Evolutionary conservation across 2,329 filamentous ascomycete genomes (phyloP), one percentile per base, ranked within the genome.

Genomic region (Sarocladium kiliense): DNA sequence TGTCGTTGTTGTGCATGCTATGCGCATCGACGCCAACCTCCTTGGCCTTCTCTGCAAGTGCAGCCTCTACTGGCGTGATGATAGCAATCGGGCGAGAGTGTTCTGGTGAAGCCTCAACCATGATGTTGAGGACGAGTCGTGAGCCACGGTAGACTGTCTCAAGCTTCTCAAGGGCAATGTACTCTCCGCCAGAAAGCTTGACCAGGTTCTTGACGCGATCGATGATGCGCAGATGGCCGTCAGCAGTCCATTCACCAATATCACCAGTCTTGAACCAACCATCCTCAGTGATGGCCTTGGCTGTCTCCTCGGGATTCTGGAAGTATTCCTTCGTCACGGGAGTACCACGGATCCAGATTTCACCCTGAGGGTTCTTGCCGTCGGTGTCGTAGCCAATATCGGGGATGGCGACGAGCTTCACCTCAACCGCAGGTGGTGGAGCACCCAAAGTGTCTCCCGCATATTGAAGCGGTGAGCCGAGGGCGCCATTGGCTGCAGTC

Each of bases 201-300:
- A 97, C 89, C 55, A 97, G 78, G 74, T 97, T 97, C 86, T 97
- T 97, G 84, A 96, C 92, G 63, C 93, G 90, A 71, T 97, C 93
- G 66, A 97, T 92, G 68, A 97, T 87, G 63, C 80, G 83, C 61
- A 97, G 74, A 69, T 96, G 89, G 42, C 93, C 93, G 58, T 87
- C 79, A 44, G 76, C 68, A 70, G 93, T 86, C 65, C 93, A 94
- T 69, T 97, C 89, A 64, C 93, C 93, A 69, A 97, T 94, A 66
- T 97, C 93, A 58, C 93, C 93, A 16, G 91, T 96, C 80, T 88
- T 93, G 82, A 97, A 97, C 94, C 94, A 97, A 51, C 91, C 91
- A 64, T 96, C 94, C 2, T 84, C 71, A 1, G 89, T 91, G 60
- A 93, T 81, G 4, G 88, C 80, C 67, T 88, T 87, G 65, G 79